Evolutionary conservation across 176 grass and related monocot genomes (phyloP), one percentile per base, ranked within the genome.

Genomic region (Typha latifolia): DNA sequence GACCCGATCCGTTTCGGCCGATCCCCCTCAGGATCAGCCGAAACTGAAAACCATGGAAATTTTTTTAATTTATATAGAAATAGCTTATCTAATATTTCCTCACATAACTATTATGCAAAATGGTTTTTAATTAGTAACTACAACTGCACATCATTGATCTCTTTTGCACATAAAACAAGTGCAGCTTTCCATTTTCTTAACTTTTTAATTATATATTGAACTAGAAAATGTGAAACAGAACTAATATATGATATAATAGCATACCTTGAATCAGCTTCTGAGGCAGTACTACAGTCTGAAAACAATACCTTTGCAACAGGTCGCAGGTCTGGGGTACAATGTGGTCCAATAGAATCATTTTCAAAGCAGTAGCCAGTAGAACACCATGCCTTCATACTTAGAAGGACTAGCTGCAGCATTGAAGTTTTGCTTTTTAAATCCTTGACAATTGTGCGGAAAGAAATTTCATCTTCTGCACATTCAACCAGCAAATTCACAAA

Each of bases 381-480:
- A 48, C 69, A 70, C 94, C 89, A 92, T 22, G 81, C 78, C 70
- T 89, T 92, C 71, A 85, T 85, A 47, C 70, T 97, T 72, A 92
- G 79, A 64, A 92, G 85, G 63, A 92, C 78, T 49, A 97, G 66
- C 63, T 87, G 85, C 66, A 97, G 76, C 27, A 84, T 67, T 63
- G 86, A 78, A 68, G 62, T 82, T 78, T 72, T 81, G 26, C 76
- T 82, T 76, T 87, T 80, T 85, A 92, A 72, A 87, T 97, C 83
- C 78, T 64, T 89, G 64, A 97, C 81, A 62, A 97, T 14, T 49
- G 89, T 90, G 22, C 94, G 80, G 57, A 92, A 97, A 84, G 85
- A 92, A 62, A 87, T 85, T 77, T 97, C 94, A 75, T 97, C 86
- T 75, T 97, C 85, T 23, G 89, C 94, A 37, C 75, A 70, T 89